Evolutionary conservation across 169 alveolate genomes (phyloP).

Genomic region (Perkinsus marinus): DNA sequence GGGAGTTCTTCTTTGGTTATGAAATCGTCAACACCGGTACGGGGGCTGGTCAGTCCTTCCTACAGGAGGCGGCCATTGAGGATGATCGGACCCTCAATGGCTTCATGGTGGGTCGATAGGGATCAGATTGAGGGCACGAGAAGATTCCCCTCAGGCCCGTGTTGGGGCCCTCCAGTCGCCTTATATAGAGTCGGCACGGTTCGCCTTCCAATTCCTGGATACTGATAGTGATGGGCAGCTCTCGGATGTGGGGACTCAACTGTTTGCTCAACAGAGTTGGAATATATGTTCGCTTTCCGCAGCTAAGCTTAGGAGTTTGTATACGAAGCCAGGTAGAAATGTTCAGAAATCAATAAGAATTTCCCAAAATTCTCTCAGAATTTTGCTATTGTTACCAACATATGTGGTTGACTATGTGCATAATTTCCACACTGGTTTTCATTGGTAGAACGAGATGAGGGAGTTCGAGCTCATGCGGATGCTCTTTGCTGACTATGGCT

Average conservation of each 20-base stretch:
- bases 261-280: no score
- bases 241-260: no score
- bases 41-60: background rate
- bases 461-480: background rate
- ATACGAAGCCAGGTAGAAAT: no score
- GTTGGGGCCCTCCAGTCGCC: background rate
- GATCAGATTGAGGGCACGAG: no score
- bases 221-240: background rate
- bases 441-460: background rate
- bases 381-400: no score
- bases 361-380: no score
- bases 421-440: no score
- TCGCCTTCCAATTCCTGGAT: background rate
- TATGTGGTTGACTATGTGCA: no score
- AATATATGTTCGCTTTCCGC: no score
- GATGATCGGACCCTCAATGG: background rate
- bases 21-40: background rate
- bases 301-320: no score
- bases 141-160: background rate
- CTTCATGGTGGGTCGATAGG: background rate
- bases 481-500: background rate
- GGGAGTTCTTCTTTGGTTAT: background rate
- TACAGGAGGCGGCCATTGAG: background rate
- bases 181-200: background rate
- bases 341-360: no score